Evolutionary conservation across 2,329 filamentous ascomycete species (phyloP), one percentile per base, ranked within the genome.

Genomic region (Diaporthe batatas): DNA sequence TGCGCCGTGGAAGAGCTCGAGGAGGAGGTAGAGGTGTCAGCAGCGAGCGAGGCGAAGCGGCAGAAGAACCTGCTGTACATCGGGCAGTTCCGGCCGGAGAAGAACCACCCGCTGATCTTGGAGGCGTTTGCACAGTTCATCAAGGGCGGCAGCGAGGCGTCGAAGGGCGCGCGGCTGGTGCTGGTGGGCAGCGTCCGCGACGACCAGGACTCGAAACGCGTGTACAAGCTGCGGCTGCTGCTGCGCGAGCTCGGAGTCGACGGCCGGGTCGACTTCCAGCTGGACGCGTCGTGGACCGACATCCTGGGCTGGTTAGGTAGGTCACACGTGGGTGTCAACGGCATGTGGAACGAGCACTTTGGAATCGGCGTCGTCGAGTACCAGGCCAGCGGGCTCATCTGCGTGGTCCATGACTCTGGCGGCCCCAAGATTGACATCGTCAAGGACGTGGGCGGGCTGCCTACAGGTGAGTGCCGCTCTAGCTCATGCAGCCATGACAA

Each of bases 331-430:
- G 96, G 96, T 65, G 95, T 97, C 39, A 99, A 99, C 78, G 94
- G 93, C 79, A 99, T 99, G 96, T 99, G 96, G 96, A 98, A 98
- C 81, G 96, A 99, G 84, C 96, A 99, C 82, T 99, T 99, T 81
- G 96, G 96, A 29, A 99, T 99, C 73, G 96, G 96, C 1, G 95
- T 98, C 21, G 96, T 99, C 53, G 96, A 99, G 85, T 99, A 98
- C 80, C 95, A 98, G 81, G 96, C 96, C 5, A 96, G 96, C 0
- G 96, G 96, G 1, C 86, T 99, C 72, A 95, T 99, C 72, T 91
- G 93, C 6, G 95, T 99, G 0, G 96, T 98, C 11, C 96, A 99
- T 79, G 88, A 98, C 82, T 96, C 93, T 67, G 96, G 96, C 11
- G 96, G 96, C 0, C 96, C 96, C 2, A 98, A 96, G 83, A 83